Percentiles rank a stretch among this genome's conserved stretches.
Evolutionary conservation across 1,284 basidiomycete genomes (phyloP).

Genomic region (Xerocomus minutiporus): DNA sequence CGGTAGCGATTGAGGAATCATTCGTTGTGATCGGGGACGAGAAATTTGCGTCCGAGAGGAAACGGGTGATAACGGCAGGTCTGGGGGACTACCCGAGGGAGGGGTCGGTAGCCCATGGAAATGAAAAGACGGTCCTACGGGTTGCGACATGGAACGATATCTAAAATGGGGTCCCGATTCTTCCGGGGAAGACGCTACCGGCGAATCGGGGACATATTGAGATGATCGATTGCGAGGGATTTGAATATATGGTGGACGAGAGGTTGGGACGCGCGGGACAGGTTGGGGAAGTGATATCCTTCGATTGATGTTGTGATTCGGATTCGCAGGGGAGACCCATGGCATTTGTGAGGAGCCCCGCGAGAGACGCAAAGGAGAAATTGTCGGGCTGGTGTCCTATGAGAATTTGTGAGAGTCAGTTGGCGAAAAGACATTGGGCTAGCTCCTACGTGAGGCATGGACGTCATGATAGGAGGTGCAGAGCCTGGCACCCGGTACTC

Average conservation of each 20-base stretch:
- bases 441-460: background rate
- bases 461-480: background rate
- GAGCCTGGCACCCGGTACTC: background rate
- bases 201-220: conserved; percentile 9
- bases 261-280: background rate
- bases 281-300: conserved; percentile 5
- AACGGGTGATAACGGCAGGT: background rate
- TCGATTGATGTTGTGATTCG: background rate
- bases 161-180: conserved; percentile 8
- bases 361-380: conserved; percentile 4
- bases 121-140: background rate
- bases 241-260: conserved; percentile 13
- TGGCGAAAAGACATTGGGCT: background rate
- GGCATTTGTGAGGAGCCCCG: conserved; percentile 2
- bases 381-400: background rate
- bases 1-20: background rate
- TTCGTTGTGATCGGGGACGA: conserved; percentile 4
- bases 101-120: conserved; percentile 7
- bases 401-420: background rate
- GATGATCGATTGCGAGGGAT: conserved; percentile 14
- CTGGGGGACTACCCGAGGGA: conserved; percentile 7
- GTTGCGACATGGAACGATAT: conserved; percentile 9
- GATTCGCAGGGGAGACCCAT: conserved; percentile 1
- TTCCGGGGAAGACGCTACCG: conserved; percentile 19
- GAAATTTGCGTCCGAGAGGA: background rate